Conservation (phyloP, 768 basidiomycete species). For the Albatrellus ellisii region DNA sequence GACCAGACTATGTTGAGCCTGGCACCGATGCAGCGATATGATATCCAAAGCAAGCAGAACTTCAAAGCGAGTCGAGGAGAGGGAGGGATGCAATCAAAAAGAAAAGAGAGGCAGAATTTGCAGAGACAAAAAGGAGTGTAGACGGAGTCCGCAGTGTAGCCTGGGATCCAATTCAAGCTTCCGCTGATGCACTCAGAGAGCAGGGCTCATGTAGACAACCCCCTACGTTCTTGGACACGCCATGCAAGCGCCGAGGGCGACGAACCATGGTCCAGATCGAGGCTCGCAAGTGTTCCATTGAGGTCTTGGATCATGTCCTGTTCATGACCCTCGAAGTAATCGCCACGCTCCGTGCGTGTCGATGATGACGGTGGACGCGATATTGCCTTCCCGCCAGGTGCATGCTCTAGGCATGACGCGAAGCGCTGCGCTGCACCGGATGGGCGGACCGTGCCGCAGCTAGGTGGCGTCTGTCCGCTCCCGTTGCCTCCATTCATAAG, state of each 20-base stretch:
- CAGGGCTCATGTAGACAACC: background rate
- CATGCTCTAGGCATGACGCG: slow-evolving; percentile 25
- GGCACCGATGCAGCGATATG: background rate
- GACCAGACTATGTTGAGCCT: too few species aligned
- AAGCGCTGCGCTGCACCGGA: slow-evolving; percentile 33
- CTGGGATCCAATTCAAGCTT: too few species aligned
- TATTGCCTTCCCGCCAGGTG: slow-evolving; percentile 24
- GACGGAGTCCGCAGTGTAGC: too few species aligned
- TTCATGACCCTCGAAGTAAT: slow-evolving; percentile 20
- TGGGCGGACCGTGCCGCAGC: slow-evolving; percentile 24
- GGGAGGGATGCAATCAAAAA: background rate
- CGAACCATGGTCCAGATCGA: slow-evolving; percentile 38
- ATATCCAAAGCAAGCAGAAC: slow-evolving; percentile 5
- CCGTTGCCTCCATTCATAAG: slow-evolving; percentile 14
- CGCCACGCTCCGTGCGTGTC: slow-evolving; percentile 15
- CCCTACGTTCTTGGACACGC: background rate
- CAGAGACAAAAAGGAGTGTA: too few species aligned
- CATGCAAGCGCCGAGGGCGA: background rate
- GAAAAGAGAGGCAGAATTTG: too few species aligned
- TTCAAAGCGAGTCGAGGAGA: slow-evolving; percentile 4
- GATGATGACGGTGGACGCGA: slow-evolving; percentile 30
- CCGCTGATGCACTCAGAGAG: background rate
- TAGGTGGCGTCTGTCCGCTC: slow-evolving; percentile 30
- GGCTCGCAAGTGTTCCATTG: slow-evolving; percentile 65
- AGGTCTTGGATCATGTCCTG: slow-evolving; percentile 52